Evolutionary conservation across 306 rosid genomes (phyloP).

Genomic region (Alnus glutinosa): DNA sequence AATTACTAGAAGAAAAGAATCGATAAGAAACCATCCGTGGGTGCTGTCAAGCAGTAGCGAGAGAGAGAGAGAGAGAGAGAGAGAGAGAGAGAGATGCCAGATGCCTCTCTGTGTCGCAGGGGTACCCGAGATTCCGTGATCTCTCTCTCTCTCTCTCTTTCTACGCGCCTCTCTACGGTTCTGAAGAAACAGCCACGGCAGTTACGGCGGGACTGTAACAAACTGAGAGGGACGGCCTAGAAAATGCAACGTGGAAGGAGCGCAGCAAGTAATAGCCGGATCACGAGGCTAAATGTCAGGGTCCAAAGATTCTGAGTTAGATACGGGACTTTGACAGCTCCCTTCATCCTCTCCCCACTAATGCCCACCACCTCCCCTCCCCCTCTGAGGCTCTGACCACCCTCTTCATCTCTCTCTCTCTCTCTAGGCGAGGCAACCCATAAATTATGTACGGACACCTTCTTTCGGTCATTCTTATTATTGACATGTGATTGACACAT

Average conservation of each 20-base stretch:
- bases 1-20: too few relatives aligned
- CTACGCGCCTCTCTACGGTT: not conserved
- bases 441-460: not conserved
- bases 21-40: too few relatives aligned
- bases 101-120: too few relatives aligned
- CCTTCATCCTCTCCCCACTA: not conserved
- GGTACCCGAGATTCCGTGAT: not conserved
- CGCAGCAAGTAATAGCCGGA: constrained; percentile 6
- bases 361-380: too few relatives aligned
- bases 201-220: constrained; percentile 18
- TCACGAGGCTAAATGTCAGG: constrained; percentile 42
- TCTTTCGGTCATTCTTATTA: constrained; percentile 14
- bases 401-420: not conserved
- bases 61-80: too few relatives aligned
- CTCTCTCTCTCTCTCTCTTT: not conserved
- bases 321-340: constrained; percentile 51
- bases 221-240: not conserved
- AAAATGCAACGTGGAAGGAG: constrained; percentile 17
- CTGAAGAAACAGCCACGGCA: not conserved
- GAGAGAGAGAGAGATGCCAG: too few relatives aligned
- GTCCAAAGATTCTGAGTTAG: constrained; percentile 42
- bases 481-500: too few relatives aligned
- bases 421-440: not conserved
- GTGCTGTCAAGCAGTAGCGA: too few relatives aligned
- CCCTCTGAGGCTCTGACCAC: too few relatives aligned